These are phyloP conservation scores for Crithidia acanthocephali DNA, from an alignment of 208 protist genomes.

Conservation along the genomic window DNA sequence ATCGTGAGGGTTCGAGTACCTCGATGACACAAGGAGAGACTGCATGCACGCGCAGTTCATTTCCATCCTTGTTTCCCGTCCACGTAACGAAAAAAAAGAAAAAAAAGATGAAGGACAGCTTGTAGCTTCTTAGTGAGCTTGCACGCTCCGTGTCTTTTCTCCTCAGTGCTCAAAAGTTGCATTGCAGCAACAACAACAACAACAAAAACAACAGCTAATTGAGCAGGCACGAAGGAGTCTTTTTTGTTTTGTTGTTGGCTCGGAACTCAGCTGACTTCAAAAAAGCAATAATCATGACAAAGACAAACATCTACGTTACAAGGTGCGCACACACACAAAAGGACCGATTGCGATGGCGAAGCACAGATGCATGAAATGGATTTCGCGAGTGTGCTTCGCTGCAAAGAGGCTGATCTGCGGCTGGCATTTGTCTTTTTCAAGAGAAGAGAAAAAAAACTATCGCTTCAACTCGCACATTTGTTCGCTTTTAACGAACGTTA, in stretches of 20 bases:
- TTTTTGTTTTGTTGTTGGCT: too few species aligned
- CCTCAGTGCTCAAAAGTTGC: too few species aligned
- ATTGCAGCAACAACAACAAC: too few species aligned
- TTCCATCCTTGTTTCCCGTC: too few species aligned
- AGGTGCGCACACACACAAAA: not conserved
- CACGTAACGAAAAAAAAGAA: not conserved
- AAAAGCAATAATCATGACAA: not conserved
- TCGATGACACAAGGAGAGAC: not conserved
- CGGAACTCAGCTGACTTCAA: too few species aligned
- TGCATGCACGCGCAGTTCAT: not conserved
- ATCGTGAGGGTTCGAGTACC: conserved; percentile 13
- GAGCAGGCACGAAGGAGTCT: too few species aligned
- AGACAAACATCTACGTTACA: not conserved
- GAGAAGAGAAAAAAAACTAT: too few species aligned
- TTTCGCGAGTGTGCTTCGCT: conserved; percentile 5
- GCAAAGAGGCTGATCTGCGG: not conserved
- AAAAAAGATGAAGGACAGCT: not conserved
- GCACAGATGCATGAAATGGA: conserved; percentile 1
- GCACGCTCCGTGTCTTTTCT: too few species aligned
- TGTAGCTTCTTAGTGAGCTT: too few species aligned
- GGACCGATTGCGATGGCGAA: not conserved
- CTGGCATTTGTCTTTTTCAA: not conserved
- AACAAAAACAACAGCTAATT: too few species aligned
- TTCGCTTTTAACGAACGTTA: too few species aligned
- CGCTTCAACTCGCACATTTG: too few species aligned